Conservation (phyloP, 176 grass and related monocot species). For the Oryza coarctata region DNA sequence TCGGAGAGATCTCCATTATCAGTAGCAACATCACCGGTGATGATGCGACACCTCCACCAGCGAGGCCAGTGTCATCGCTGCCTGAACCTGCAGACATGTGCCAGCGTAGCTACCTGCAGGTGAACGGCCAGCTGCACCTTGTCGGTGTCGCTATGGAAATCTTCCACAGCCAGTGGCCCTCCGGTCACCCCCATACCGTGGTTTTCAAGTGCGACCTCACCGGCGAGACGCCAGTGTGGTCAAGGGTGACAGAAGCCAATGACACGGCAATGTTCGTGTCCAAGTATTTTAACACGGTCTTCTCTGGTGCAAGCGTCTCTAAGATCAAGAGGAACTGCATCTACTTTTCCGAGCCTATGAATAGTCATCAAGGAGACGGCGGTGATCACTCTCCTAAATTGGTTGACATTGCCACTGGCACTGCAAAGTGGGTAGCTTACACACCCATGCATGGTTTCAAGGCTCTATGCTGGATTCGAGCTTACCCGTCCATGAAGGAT, state of each 20-base stretch:
- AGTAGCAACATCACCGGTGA: too few relatives aligned
- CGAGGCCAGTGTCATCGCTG: neutral
- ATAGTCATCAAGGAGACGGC: neutral
- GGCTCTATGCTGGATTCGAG: neutral
- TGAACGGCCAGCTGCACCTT: conserved; percentile 22
- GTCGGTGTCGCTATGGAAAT: neutral
- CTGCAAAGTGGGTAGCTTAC: neutral
- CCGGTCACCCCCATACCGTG: neutral
- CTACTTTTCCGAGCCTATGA: neutral
- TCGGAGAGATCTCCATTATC: neutral
- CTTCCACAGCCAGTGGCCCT: neutral
- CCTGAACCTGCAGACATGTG: neutral
- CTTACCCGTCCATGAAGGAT: neutral
- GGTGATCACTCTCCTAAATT: neutral
- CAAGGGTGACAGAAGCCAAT: neutral
- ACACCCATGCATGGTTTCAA: neutral
- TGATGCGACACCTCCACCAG: neutral
- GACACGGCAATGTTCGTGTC: neutral
- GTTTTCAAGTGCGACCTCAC: neutral
- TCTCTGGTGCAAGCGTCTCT: neutral
- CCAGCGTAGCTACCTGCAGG: conserved; percentile 13
- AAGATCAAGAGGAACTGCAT: conserved; percentile 5
- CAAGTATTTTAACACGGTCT: neutral
- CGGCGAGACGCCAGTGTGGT: neutral
- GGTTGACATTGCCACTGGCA: neutral